phyloP scores from a whole-genome alignment of 768 basidiomycete species.

The Lactarius tabidus region DNA sequence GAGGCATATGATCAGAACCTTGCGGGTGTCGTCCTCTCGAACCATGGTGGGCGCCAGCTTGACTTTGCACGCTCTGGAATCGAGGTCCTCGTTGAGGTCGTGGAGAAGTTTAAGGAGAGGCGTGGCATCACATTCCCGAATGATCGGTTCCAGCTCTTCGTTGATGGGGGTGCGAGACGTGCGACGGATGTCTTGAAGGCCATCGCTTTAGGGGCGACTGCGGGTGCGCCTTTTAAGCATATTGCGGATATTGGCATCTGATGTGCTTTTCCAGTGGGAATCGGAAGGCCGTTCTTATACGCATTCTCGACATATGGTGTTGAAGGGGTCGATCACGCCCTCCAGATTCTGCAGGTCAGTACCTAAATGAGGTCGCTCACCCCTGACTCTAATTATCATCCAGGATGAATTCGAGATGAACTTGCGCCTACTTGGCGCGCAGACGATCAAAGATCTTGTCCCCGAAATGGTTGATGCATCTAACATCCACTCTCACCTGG shows the following conservation, averaged over 20 bases:
- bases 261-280: conserved; percentile 48
- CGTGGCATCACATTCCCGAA: conserved; percentile 74
- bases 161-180: conserved; percentile 92
- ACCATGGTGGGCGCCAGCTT: conserved; percentile 57
- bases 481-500: conserved; percentile 61
- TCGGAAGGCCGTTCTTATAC: conserved; percentile 85
- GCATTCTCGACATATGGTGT: conserved; percentile 86
- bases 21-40: conserved; percentile 51
- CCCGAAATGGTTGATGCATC: conserved; percentile 89
- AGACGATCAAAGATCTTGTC: conserved; percentile 69
- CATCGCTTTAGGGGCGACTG: conserved; percentile 84
- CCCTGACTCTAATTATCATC: conserved; percentile 8
- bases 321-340: conserved; percentile 79
- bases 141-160: conserved; percentile 75
- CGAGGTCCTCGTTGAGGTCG: conserved; percentile 60
- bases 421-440: conserved; percentile 86
- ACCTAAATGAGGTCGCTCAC: background rate
- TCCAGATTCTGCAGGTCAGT: conserved; percentile 68
- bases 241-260: background rate
- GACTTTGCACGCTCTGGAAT: conserved; percentile 45
- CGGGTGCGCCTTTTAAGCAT: conserved; percentile 42
- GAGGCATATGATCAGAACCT: conserved; percentile 45
- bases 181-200: conserved; percentile 91
- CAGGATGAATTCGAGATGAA: conserved; percentile 99
- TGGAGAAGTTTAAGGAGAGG: conserved; percentile 58